Evolutionary conservation across 768 basidiomycete genomes (phyloP).

Genomic region (Lactarius hatsudake): DNA sequence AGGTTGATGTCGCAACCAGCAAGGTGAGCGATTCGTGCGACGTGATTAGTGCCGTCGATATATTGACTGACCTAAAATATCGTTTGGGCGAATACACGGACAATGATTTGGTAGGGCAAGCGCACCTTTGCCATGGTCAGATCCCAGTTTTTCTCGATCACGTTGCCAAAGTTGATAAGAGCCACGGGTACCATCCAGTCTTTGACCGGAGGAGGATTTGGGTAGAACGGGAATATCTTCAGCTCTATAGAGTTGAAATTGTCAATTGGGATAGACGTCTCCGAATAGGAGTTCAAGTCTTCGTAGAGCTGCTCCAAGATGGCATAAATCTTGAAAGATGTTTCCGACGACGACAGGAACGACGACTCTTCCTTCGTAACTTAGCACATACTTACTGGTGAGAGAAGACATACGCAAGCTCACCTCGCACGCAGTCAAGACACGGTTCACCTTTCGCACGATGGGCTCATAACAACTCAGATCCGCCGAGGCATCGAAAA

Average conservation of each 20-base stretch:
- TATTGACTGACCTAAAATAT: slow-evolving; percentile 59
- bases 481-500: slow-evolving; percentile 88
- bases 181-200: slow-evolving; percentile 97
- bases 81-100: slow-evolving; percentile 7
- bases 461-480: slow-evolving; percentile 95
- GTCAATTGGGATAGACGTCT: slow-evolving; percentile 90
- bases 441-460: slow-evolving; percentile 90
- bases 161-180: slow-evolving; percentile 75
- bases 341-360: slow-evolving; percentile 75
- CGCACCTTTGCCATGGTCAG: slow-evolving; percentile 83
- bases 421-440: slow-evolving; percentile 87
- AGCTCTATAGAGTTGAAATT: slow-evolving; percentile 92
- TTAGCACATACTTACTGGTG: background rate
- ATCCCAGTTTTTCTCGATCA: slow-evolving; percentile 94
- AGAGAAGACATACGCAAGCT: slow-evolving; percentile 29
- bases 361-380: slow-evolving; percentile 73
- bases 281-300: slow-evolving; percentile 95
- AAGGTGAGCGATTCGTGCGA: slow-evolving; percentile 85
- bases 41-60: slow-evolving; percentile 91
- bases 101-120: background rate
- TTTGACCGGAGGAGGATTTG: slow-evolving; percentile 84
- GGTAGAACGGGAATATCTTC: slow-evolving; percentile 95
- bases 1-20: slow-evolving; percentile 85
- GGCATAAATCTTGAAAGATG: slow-evolving; percentile 65
- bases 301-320: slow-evolving; percentile 96